Base-by-base conservation (phyloP, 2,329 filamentous ascomycete genomes). In the Trichoderma koningiopsis region DNA sequence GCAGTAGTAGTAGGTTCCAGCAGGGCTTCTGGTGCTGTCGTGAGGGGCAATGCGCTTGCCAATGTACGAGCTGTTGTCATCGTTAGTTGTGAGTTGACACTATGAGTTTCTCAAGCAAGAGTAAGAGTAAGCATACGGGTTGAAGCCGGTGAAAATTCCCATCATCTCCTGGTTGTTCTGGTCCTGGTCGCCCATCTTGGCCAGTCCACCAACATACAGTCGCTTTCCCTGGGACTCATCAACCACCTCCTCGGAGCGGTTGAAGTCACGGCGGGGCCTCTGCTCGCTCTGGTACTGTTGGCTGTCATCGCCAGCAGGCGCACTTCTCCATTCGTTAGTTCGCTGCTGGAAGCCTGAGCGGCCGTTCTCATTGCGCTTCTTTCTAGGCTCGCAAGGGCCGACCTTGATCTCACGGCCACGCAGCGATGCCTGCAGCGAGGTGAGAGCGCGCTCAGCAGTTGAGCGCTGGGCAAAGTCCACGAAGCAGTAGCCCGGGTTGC, bases 401-500 rank as follows among this genome's bases (percentile, higher is more conserved):
- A 92, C 86, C 77, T 88, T 90, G 65, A 92, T 79, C 0, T 84
- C 81, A 8, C 90, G 85, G 31, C 86, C 86, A 16, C 86, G 82
- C 37, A 92, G 80, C 14, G 83, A 79, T 24, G 81, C 81, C 22
- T 85, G 85, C 68, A 92, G 80, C 14, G 84, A 81, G n/a, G 78
- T 75, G 76, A 92, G 87, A 77, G 73, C 73, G 1, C 71, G 70
- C 5, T 86, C 82, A 3, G 90, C 90, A 35, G 87, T 81, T 33
- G 87, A 86, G 57, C 83, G 83, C 58, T 82, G 84, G 57, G 79
- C 78, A 69, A 93, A 87, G 74, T 93, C 90, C 57, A 92, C 87
- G 73, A 93, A 93, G 80, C 90, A 93, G 80, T 92, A 92, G 47
- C 89, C 90, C 0, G 90, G 90, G 76, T 92, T 93, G 56, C 90